Evolutionary conservation across 2,329 filamentous ascomycete species (phyloP).

Genomic region (Lachnellula subtilissima): DNA sequence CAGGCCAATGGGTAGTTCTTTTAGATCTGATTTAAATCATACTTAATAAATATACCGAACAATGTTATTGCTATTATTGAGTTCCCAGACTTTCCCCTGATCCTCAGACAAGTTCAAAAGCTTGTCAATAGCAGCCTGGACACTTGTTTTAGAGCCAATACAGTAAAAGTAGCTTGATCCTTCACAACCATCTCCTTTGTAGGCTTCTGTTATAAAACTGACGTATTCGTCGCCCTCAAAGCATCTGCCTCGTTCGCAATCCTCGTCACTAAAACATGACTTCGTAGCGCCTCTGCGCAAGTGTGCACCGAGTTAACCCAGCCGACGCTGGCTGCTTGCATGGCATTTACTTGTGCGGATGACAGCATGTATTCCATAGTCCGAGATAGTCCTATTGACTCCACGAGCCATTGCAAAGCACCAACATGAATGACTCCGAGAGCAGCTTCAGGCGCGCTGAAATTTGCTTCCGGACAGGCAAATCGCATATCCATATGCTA

Average conservation of each 20-base stretch:
- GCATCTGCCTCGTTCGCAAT: neutral
- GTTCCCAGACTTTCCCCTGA: neutral
- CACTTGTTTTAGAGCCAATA: neutral
- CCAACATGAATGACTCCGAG: slow-evolving; percentile 5
- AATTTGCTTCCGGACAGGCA: slow-evolving; percentile 1
- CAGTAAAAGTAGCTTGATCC: neutral
- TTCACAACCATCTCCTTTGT: neutral
- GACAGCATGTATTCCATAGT: slow-evolving; percentile 1
- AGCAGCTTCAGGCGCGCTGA: neutral
- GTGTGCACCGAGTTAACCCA: neutral
- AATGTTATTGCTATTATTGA: neutral
- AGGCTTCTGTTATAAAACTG: neutral
- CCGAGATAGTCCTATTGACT: neutral
- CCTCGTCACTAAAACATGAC: neutral
- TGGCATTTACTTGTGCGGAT: neutral
- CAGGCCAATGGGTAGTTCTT: too few relatives aligned
- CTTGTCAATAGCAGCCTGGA: neutral
- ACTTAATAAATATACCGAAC: neutral
- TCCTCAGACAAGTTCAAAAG: neutral
- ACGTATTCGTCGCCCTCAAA: neutral
- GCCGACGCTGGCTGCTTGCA: neutral
- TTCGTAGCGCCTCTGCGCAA: neutral
- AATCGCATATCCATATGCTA: slow-evolving; percentile 13
- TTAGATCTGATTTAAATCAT: neutral
- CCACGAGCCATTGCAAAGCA: neutral